Conservation (phyloP, 768 basidiomycete genomes). For the Leccinum subtestaceum region DNA sequence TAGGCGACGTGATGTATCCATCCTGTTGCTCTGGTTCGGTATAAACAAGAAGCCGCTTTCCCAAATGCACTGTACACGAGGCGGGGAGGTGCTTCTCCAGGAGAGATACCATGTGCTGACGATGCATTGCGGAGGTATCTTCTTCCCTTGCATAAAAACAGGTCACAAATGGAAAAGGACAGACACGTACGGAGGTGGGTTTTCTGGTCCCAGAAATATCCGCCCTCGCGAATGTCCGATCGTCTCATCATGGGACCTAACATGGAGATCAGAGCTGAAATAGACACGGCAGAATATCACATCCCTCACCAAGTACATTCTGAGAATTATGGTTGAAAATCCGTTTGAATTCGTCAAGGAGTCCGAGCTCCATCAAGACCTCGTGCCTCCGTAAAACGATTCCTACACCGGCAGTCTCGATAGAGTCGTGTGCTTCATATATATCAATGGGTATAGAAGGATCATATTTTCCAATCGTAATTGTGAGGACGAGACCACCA, state of each 20-base stretch:
- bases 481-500: constrained; percentile 42
- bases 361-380: constrained; percentile 42
- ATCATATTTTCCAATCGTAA: constrained; percentile 34
- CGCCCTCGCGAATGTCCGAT: constrained; percentile 33
- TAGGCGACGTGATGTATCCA: constrained; percentile 27
- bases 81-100: constrained; percentile 18
- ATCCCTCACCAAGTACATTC: constrained; percentile 4
- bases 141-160: neutral
- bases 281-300: constrained; percentile 1
- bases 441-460: constrained; percentile 36
- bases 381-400: constrained; percentile 44
- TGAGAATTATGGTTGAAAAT: constrained; percentile 9
- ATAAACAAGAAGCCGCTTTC: constrained; percentile 23
- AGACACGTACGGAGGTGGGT: constrained; percentile 17
- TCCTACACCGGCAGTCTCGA: constrained; percentile 41
- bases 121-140: constrained; percentile 18
- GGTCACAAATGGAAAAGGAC: neutral
- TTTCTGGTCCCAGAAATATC: constrained; percentile 29
- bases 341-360: constrained; percentile 30
- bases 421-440: constrained; percentile 44
- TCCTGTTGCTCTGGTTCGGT: constrained; percentile 3
- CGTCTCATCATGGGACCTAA: neutral
- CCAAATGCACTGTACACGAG: constrained; percentile 14
- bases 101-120: constrained; percentile 20
- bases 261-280: neutral